Base-by-base conservation (phyloP, 345 rosid genomes). In the Populus alba region DNA sequence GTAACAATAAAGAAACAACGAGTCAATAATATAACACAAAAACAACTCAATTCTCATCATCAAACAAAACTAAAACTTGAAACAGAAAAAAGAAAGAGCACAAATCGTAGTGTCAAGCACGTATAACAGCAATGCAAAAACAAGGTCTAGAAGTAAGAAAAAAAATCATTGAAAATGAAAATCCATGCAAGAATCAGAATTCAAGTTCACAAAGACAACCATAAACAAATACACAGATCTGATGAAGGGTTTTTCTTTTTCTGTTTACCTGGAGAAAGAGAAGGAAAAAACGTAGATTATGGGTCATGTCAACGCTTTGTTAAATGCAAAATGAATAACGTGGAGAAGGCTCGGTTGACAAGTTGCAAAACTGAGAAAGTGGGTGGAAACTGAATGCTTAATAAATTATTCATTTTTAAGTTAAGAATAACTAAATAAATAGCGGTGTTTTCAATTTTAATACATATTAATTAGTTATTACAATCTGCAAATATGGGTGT, bases 141-240 rank as follows among this genome's bases (percentile, higher is more conserved):
- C 71, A 66, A 79, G 17, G 6, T 75, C 33, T 75, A 70, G 17
- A 29, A 62, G 41, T n/a, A 16, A 12, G 41, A 70, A 39, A 25
- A 33, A 7, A 7, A 51, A 15, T 7, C 47, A 43, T 43, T 43
- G 3, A 66, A 29, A 51, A 20, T 16, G 70, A 16, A 51, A 76
- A 66, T 66, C 35, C 66, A 76, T 68, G 70, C 45, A 75, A 55
- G 31, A 62, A 57, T 62, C 72, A 73, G 47, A 57, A 67, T 68
- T 71, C 76, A 73, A 16, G 45, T 72, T 61, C 53, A 39, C 25
- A 10, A 73, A 41, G 51, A 59, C 23, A 61, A 23, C 8, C 7
- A 33, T n/a, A 77, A 57, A 49, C 12, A 59, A 10, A 59, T 23
- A 25, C 66, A 80, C 66, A 67, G 86, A 85, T 85, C 88, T 73